Base-by-base conservation (phyloP, 2,329 filamentous ascomycete genomes). In the Aspergillus quadrilineatus region DNA sequence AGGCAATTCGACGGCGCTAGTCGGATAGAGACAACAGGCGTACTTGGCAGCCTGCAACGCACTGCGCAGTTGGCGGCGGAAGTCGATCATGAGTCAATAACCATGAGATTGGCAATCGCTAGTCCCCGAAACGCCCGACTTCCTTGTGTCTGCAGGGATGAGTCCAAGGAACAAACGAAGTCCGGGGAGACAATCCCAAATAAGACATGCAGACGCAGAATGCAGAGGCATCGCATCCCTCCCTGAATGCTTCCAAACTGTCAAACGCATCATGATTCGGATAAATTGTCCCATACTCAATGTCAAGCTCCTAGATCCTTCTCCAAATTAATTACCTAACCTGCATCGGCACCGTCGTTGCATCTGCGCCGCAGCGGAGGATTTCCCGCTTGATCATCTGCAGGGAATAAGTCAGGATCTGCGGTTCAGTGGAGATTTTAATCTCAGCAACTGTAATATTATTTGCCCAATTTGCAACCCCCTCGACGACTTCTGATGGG, bases 341-440 rank as follows among this genome's bases (percentile, higher is more conserved):
- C 48, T 50, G 37, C 47, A 29, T 30, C 47, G 22, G 14, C 36
- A 39, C 14, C 41, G 10, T 43, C 41, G 15, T 17, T 43, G 41
- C 41, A 43, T 43, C 41, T 22, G 41, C 41, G 15, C 41, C 15
- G 15, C 41, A 43, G 41, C 45, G 45, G 30, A 47, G 30, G 30
- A 47, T 41, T 48, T 44, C 30, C 39, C 37, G 45, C 44, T 51
- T 41, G 47, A 56, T 56, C 42, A 56, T 26, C 47, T 42, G 42
- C 53, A 51, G 48, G 48, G 53, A 56, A 51, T 45, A 56, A 50
- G 44, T 22, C 29, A 46, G 47, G 53, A 56, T 56, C 53, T 51
- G 47, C 53, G 47, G 41, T 42, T 56, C 47, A 32, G 53, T 50
- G 53, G 53, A 15, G 47, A 51, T 41, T 50, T 51, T 56, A 46